phyloP scores from a whole-genome alignment of 1,139 yeast species.

The Kurtzmaniella quercitrusa region DNA sequence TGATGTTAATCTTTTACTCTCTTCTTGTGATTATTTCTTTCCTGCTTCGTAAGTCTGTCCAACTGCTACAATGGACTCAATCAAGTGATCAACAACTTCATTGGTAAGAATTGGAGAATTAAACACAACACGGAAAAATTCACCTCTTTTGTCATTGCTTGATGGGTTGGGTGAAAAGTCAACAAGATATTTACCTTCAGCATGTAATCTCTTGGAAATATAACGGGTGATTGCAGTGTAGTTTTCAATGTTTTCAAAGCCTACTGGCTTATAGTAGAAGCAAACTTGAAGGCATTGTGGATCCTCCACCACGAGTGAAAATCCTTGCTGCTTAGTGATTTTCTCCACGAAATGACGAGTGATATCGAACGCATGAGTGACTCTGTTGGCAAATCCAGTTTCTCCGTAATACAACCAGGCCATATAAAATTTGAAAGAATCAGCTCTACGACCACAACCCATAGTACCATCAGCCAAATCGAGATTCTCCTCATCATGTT shows the following conservation, averaged over 20 bases:
- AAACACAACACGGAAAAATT: slow-evolving; percentile 81
- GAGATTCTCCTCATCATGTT: slow-evolving; percentile 47
- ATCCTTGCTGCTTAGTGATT: slow-evolving; percentile 31
- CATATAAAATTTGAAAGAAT: slow-evolving; percentile 72
- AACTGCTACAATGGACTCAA: slow-evolving; percentile 25
- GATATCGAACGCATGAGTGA: slow-evolving; percentile 69
- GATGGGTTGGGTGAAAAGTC: slow-evolving; percentile 80
- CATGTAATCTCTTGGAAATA: slow-evolving; percentile 62
- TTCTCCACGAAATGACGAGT: slow-evolving; percentile 56
- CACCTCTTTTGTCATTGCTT: slow-evolving; percentile 51
- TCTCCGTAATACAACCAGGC: slow-evolving; percentile 82
- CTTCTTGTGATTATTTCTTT: no score
- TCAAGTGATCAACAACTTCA: slow-evolving; percentile 34
- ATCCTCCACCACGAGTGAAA: slow-evolving; percentile 49
- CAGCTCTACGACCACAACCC: slow-evolving; percentile 91
- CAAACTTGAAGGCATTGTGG: slow-evolving; percentile 86
- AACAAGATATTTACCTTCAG: slow-evolving; percentile 61
- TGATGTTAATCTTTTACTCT: neutral
- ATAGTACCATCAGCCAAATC: slow-evolving; percentile 88
- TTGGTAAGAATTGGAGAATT: slow-evolving; percentile 62
- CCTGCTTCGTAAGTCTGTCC: slow-evolving; percentile 22
- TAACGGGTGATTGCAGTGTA: slow-evolving; percentile 54
- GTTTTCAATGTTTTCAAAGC: slow-evolving; percentile 30
- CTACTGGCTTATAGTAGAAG: slow-evolving; percentile 61
- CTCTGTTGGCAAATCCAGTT: slow-evolving; percentile 49